A percentile compares a stretch with the other conserved stretches of the same genome.
Conservation (phyloP, 768 basidiomycete species). For the Trametes punicea region DNA sequence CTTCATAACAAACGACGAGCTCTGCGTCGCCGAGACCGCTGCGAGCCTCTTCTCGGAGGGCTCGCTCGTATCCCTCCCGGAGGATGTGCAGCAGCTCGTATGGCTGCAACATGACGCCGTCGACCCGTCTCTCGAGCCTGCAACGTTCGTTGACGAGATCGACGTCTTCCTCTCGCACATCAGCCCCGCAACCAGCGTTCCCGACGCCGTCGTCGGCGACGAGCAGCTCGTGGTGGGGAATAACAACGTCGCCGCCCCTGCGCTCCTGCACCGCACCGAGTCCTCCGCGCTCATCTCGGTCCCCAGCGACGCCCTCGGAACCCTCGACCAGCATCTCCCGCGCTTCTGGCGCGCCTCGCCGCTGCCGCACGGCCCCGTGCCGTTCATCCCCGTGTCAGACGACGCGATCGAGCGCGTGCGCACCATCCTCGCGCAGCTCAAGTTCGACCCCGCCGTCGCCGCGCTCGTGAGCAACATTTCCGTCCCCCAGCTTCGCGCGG, state of each 20-base stretch:
- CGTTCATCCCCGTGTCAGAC: constrained; percentile 55
- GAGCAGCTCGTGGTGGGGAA: constrained; percentile 15
- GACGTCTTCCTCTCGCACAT: constrained; percentile 14
- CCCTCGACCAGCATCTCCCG: constrained; percentile 49
- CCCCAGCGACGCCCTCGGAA: constrained; percentile 32
- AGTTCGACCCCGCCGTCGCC: constrained; percentile 69
- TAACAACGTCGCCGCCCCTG: neutral
- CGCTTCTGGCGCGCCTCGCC: constrained; percentile 68
- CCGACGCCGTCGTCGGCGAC: neutral
- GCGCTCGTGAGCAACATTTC: constrained; percentile 68
- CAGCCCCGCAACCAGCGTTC: neutral
- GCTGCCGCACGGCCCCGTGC: constrained; percentile 48
- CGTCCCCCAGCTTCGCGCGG: constrained; percentile 57
- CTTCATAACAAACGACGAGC: constrained; percentile 38
- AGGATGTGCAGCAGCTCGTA: constrained; percentile 41
- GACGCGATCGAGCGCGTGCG: constrained; percentile 53
- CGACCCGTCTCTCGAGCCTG: constrained; percentile 40
- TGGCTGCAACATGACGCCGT: constrained; percentile 59
- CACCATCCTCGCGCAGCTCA: constrained; percentile 52
- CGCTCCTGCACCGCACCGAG: constrained; percentile 41
- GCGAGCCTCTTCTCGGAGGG: constrained; percentile 26
- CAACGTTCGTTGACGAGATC: constrained; percentile 25
- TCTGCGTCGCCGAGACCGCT: constrained; percentile 35
- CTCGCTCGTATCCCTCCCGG: constrained; percentile 24
- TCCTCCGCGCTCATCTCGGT: constrained; percentile 49